Base-by-base conservation (phyloP, 345 rosid genomes). In the Camelina laxa region DNA sequence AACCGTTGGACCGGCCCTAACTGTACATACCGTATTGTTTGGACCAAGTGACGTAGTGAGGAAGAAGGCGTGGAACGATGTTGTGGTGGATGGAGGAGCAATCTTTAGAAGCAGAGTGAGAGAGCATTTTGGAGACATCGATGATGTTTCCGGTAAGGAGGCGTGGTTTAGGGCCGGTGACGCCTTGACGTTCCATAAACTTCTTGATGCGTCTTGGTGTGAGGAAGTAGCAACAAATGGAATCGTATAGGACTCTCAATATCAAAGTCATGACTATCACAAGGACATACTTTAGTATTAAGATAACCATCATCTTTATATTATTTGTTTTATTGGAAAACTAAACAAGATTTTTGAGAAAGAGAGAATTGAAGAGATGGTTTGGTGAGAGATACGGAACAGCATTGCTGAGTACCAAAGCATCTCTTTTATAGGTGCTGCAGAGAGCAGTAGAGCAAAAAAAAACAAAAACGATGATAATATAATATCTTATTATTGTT, bases 11-110 rank as follows among this genome's bases (percentile, higher is more conserved):
- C 56, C 39, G 48, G 24, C 2, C 20, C 0, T 14, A 11, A 38
- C 11, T 36, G 3, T 30, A 73, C 36, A 2, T 83, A 92, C 99
- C 99, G 22, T 81, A 95, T 77, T 81, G 87, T 60, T 83, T 72
- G 15, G 98, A 87, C 99, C 99, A 92, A 21, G 81, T 61, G 73
- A 83, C 87, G 24, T 84, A 92, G 82, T 95, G 98, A 44, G 99
- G 99, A 33, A 92, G 65, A 66, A 95, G 97, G 10, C 99, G 96
- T 17, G 57, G 69, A 15, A 95, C 97, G 44, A 86, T 82, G 77
- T 90, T 85, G 49, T 95, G 99, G 75, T 75, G 17, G 82, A 95
- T 82, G 62, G 68, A 67, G 27, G 84, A 83, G 84, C 86, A 84
- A 72, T 89, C 92, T 3, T 62, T 58, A 61, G 97, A 78, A 77